phyloP scores from a whole-genome alignment of 163 green algal species.

The Trebouxiophyceae sp. region DNA sequence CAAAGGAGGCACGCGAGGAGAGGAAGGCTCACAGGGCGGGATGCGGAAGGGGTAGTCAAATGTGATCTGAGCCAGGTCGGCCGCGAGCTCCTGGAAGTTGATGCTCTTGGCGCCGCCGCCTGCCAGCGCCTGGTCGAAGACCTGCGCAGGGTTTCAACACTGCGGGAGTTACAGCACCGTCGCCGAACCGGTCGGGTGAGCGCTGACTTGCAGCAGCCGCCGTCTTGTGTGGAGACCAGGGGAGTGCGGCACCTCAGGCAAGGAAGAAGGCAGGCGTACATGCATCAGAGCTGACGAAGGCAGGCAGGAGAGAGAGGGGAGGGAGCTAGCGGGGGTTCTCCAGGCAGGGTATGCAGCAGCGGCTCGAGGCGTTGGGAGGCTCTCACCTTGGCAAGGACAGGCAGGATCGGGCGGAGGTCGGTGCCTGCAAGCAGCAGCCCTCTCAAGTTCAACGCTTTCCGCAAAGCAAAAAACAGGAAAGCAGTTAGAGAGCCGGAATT shows the following conservation, averaged over 20 bases:
- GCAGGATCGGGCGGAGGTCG: slow-evolving; percentile 84
- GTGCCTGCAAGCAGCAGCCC: slow-evolving; percentile 34
- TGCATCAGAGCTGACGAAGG: neutral
- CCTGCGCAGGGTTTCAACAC: slow-evolving; percentile 24
- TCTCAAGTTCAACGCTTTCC: neutral
- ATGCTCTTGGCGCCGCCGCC: slow-evolving; percentile 96
- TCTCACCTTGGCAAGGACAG: slow-evolving; percentile 84
- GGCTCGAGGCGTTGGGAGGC: too few relatives aligned
- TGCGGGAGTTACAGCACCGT: too few relatives aligned
- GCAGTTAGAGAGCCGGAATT: too few relatives aligned
- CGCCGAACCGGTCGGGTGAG: too few relatives aligned
- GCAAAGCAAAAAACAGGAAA: neutral
- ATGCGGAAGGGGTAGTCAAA: slow-evolving; percentile 87
- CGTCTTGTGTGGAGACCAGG: too few relatives aligned
- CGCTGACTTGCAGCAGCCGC: too few relatives aligned
- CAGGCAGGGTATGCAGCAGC: too few relatives aligned
- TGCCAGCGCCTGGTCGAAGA: slow-evolving; percentile 79
- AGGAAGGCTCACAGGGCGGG: slow-evolving; percentile 91
- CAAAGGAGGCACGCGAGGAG: too few relatives aligned
- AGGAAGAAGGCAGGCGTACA: too few relatives aligned
- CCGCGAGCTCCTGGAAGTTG: slow-evolving; percentile 97
- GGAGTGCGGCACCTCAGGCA: too few relatives aligned
- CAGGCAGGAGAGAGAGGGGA: too few relatives aligned
- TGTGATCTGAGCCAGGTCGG: slow-evolving; percentile 95
- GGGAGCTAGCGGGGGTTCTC: too few relatives aligned